Percentiles rank a stretch among this genome's conserved stretches.
Evolutionary conservation across 495 filamentous ascomycete species (phyloP).

Genomic region (Halenospora varia): DNA sequence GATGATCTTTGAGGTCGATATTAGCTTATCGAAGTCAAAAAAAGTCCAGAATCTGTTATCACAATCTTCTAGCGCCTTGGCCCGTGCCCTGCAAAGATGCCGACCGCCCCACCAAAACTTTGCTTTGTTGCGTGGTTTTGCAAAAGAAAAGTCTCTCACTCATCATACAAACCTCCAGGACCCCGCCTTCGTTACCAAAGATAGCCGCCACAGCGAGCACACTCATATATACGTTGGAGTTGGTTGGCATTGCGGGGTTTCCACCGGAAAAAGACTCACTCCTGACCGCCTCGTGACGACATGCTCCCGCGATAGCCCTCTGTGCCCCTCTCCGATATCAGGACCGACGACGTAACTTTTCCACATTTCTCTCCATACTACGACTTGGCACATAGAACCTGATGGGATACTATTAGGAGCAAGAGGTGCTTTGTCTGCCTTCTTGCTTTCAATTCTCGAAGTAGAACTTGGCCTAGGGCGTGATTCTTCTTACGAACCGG

Average conservation of each 20-base stretch:
- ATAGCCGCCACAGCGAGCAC: neutral
- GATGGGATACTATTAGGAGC: conserved; percentile 12
- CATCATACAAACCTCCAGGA: neutral
- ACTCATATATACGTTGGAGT: neutral
- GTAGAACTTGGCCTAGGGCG: neutral
- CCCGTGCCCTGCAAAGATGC: neutral
- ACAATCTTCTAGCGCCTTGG: neutral
- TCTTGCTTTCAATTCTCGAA: conserved; percentile 9
- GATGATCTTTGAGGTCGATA: neutral
- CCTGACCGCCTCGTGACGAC: conserved; percentile 7
- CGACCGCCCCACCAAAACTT: conserved; percentile 6
- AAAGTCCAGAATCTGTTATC: conserved; percentile 10
- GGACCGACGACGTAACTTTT: conserved; percentile 1
- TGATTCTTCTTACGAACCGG: too few species aligned
- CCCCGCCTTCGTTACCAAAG: neutral
- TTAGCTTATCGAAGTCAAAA: conserved; percentile 13
- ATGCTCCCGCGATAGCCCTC: conserved; percentile 20
- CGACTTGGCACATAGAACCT: neutral
- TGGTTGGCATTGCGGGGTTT: neutral
- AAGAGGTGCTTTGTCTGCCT: conserved; percentile 20
- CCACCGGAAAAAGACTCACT: neutral
- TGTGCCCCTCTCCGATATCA: conserved; percentile 10
- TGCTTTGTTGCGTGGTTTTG: conserved; percentile 6
- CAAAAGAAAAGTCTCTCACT: neutral
- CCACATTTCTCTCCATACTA: neutral